Conservation (phyloP, 2,329 filamentous ascomycete species). For the Xylaria polymorpha region DNA sequence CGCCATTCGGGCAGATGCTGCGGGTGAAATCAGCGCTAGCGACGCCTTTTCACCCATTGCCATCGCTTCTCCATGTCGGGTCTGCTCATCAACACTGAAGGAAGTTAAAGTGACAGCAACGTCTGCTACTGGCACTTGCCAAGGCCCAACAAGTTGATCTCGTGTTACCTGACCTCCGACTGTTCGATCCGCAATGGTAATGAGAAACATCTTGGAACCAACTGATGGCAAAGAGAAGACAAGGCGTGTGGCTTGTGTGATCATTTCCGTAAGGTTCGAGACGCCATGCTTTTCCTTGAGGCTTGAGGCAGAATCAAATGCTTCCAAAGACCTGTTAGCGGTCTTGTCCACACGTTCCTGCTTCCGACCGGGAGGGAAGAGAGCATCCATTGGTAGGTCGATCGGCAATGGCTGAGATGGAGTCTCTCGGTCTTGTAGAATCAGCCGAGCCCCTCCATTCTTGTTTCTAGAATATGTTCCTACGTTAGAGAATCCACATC, state of each 20-base stretch:
- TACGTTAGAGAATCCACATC: constrained; percentile 92
- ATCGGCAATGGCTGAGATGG: constrained; percentile 46
- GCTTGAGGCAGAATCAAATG: constrained; percentile 75
- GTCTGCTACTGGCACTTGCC: constrained; percentile 94
- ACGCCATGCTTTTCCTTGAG: constrained; percentile 74
- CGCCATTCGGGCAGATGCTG: constrained; percentile 94
- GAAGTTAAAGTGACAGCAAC: constrained; percentile 92
- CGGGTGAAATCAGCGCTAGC: constrained; percentile 87
- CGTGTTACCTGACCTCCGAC: constrained; percentile 89
- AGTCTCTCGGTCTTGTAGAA: constrained; percentile 62
- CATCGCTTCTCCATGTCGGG: constrained; percentile 93
- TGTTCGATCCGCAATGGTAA: constrained; percentile 93
- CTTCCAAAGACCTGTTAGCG: constrained; percentile 37
- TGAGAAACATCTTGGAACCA: constrained; percentile 96
- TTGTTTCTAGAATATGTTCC: constrained; percentile 76
- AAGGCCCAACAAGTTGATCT: constrained; percentile 96
- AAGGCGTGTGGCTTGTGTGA: constrained; percentile 77
- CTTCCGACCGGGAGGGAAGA: constrained; percentile 48
- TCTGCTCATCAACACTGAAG: constrained; percentile 72
- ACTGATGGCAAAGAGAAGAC: constrained; percentile 89
- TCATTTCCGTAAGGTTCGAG: constrained; percentile 64
- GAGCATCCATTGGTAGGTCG: constrained; percentile 48
- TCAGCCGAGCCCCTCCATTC: constrained; percentile 74
- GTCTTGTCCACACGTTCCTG: constrained; percentile 47
- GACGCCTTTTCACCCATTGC: constrained; percentile 65